phyloP scores from a whole-genome alignment of 148 eudicot species.

The Hydrangea macrophylla region DNA sequence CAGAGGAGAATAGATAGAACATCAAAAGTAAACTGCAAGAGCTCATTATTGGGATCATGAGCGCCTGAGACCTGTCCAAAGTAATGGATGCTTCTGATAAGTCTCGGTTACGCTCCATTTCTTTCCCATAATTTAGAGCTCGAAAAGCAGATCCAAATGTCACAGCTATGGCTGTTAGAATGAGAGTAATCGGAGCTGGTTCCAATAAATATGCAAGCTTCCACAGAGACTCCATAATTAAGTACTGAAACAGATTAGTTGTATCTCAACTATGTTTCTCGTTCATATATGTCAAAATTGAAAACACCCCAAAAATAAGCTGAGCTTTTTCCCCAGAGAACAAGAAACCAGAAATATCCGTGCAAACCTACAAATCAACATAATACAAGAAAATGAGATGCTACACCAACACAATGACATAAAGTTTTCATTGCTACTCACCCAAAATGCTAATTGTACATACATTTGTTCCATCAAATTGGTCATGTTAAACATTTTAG shows the following conservation, averaged over 20 bases:
- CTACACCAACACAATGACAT: background rate
- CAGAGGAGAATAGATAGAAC: slow-evolving; percentile 96
- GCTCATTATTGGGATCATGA: slow-evolving; percentile 97
- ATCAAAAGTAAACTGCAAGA: slow-evolving; percentile 87
- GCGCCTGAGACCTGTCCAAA: slow-evolving; percentile 88
- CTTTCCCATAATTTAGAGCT: slow-evolving; percentile 84
- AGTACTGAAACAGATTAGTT: slow-evolving; percentile 11
- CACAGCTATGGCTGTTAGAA: slow-evolving; percentile 82
- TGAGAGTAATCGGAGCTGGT: slow-evolving; percentile 87
- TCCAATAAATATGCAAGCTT: slow-evolving; percentile 77
- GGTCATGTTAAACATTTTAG: no score
- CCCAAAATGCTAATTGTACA: background rate
- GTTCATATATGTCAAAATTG: background rate
- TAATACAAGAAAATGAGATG: background rate
- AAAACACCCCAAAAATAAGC: slow-evolving; percentile 23
- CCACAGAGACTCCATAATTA: slow-evolving; percentile 81
- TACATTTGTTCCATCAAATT: background rate
- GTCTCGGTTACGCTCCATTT: slow-evolving; percentile 93
- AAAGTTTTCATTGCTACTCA: background rate
- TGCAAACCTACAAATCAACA: slow-evolving; percentile 35
- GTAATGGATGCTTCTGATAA: slow-evolving; percentile 89
- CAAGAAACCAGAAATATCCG: slow-evolving; percentile 26
- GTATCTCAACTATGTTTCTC: slow-evolving; percentile 1
- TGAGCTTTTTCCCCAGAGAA: slow-evolving; percentile 25
- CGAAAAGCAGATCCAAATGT: slow-evolving; percentile 87